phyloP scores from a whole-genome alignment of 2,329 filamentous ascomycete species.

The Dactylonectria macrodidyma region DNA sequence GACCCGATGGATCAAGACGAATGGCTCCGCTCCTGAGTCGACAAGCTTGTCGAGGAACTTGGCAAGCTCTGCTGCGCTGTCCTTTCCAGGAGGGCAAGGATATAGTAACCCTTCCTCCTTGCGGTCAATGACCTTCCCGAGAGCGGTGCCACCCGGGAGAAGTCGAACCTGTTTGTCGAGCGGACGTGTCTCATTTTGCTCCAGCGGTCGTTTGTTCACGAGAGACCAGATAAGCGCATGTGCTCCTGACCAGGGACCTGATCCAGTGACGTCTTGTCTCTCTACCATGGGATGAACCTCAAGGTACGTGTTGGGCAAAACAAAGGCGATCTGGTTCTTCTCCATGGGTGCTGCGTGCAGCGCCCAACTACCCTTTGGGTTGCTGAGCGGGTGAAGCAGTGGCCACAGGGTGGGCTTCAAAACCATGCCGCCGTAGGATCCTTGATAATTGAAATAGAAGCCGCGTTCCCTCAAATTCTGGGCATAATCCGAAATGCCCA shows the following conservation, averaged over 20 bases:
- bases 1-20: neutral
- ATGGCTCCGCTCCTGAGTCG: slow-evolving; percentile 4
- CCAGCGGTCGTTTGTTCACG: too few relatives aligned
- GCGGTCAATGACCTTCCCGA: neutral
- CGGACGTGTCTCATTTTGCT: too few relatives aligned
- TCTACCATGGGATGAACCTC: slow-evolving; percentile 5
- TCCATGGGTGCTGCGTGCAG: slow-evolving; percentile 26
- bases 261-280: neutral
- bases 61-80: neutral
- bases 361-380: slow-evolving; percentile 33
- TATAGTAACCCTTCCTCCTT: neutral
- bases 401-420: slow-evolving; percentile 34
- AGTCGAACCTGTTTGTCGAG: neutral
- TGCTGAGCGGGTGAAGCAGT: slow-evolving; percentile 37
- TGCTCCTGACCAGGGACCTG: too few relatives aligned
- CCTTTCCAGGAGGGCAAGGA: neutral
- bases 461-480: too few relatives aligned
- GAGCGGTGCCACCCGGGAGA: neutral
- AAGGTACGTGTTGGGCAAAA: slow-evolving; percentile 41
- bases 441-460: too few relatives aligned
- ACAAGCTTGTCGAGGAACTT: neutral
- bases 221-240: too few relatives aligned
- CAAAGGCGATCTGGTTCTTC: slow-evolving; percentile 4
- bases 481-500: too few relatives aligned
- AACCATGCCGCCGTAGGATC: slow-evolving; percentile 35